Base-by-base conservation (phyloP, 257 asterid species). In the Linderniella brevidens region DNA sequence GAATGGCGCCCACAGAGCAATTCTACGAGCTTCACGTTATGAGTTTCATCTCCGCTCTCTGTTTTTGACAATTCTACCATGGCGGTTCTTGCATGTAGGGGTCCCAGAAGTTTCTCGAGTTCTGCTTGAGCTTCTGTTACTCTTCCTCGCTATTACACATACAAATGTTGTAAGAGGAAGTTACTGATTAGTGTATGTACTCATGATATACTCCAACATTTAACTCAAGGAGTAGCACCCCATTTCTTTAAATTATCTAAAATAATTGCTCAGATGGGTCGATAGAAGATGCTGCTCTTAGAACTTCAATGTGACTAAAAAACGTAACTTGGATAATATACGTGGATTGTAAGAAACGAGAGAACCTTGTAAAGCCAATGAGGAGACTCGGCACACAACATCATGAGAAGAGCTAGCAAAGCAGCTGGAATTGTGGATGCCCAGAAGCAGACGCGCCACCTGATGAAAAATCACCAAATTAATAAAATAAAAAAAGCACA, bases 401-500 rank as follows among this genome's bases (percentile, higher is more conserved):
- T 65, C 93, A 87, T 87, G 20, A 72, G 64, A 54, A 87, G 58
- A 57, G 73, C 85, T 45, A 87, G 80, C 50, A 72, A 13, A 10
- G 75, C 68, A 66, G 97, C 92, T 9, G 97, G 97, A 64, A 83
- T 45, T 32, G 69, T 55, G 49, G 97, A 80, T 50, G 72, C 48
- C 95, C 93, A 83, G 62, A 87, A 87, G 72, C 95, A 87, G 48
- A 70, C 52, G 64, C 93, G 87, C 97, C 97, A 87, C 97, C 95
- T 87, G 66, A 46, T 54, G 36, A n/a, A n/a, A n/a, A 61, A 59
- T 59, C 53, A 54, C 50, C 32, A 61, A 56, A 48, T 54, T 46
- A n/a, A n/a, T n/a, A n/a, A n/a, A n/a, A n/a, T n/a, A n/a, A n/a
- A 39, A 54, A 60, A 50, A 52, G 58, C 38, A 50, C 43, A 5